Evolutionary conservation across 2,329 filamentous ascomycete species (phyloP), one percentile per base, ranked within the genome.

Genomic region (Neoscytalidium dimidiatum): DNA sequence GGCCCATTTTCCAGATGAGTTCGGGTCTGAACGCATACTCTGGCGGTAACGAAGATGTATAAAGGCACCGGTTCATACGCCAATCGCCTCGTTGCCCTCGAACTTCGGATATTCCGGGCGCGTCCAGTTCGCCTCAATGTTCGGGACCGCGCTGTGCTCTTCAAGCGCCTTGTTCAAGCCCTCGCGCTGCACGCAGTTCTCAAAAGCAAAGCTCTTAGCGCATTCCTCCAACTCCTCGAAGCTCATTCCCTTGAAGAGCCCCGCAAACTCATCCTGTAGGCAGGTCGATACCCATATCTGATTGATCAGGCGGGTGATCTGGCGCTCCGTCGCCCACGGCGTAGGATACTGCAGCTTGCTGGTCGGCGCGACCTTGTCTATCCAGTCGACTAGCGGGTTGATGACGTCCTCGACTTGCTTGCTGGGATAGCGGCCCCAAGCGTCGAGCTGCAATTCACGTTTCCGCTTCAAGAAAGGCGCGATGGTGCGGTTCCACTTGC

Each of bases 401-500:
- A 79, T 70, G 1, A 80, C 78, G 17, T 80, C 76, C 57, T 84
- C 80, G 0, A 84, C 79, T 66, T 82, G 64, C 33, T 67, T 68
- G 19, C 64, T 69, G 2, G 71, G 78, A 41, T 76, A 73, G 48
- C 77, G 74, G 0, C 84, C 85, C 85, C 85, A 88, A 17, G 81
- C 81, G 70, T 88, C 85, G 2, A 87, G 75, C 26, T 83, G 82
- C 2, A 86, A 75, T 0, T 71, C 69, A 8, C 81, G 78, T 71
- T 88, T 88, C 77, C 87, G 88, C 53, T 82, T 79, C 0, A 88
- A 71, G 62, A 88, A 86, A 0, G 81, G 79, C 19, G 77, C 70
- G 46, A 88, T 80, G 2, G 82, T 80, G 23, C 77, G 77, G 72
- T 85, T 85, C 74, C 84, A 76, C 9, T 68, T 64, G 56, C 11